Evolutionary conservation across 768 basidiomycete species (phyloP).

Genomic region (Imleria badia): DNA sequence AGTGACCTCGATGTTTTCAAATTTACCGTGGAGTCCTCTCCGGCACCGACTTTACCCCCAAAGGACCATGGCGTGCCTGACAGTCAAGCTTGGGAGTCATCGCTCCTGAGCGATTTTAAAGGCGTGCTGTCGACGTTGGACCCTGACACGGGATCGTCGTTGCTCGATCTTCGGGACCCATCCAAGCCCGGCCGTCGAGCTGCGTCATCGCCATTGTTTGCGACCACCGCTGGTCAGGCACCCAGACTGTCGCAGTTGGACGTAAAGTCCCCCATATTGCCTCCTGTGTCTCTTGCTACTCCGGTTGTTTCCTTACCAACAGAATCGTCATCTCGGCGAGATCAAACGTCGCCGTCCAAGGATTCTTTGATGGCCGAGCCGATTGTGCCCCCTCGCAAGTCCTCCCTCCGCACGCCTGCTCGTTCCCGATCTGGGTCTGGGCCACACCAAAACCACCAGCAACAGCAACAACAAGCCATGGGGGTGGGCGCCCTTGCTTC

Average conservation of each 20-base stretch:
- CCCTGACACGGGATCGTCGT: slow-evolving; percentile 45
- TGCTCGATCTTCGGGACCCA: slow-evolving; percentile 66
- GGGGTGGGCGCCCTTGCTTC: slow-evolving; percentile 22
- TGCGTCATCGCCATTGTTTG: slow-evolving; percentile 36
- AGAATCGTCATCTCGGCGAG: slow-evolving; percentile 20
- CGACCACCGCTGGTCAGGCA: slow-evolving; percentile 36
- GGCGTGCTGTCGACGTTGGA: slow-evolving; percentile 71
- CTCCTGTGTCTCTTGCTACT: slow-evolving; percentile 14
- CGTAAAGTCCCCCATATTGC: slow-evolving; percentile 20
- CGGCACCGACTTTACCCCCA: slow-evolving; percentile 38
- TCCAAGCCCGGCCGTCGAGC: slow-evolving; percentile 53
- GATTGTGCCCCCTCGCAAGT: slow-evolving; percentile 29
- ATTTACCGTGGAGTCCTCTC: slow-evolving; percentile 36
- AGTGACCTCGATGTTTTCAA: slow-evolving; percentile 61
- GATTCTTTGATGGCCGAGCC: slow-evolving; percentile 44
- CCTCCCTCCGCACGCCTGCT: slow-evolving; percentile 32
- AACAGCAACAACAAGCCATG: slow-evolving; percentile 21
- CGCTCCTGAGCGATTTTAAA: slow-evolving; percentile 69
- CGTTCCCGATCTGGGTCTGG: slow-evolving; percentile 34
- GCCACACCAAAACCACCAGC: slow-evolving; percentile 12
- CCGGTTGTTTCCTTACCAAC: slow-evolving; percentile 28
- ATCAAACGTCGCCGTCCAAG: slow-evolving; percentile 46
- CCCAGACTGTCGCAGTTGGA: slow-evolving; percentile 17
- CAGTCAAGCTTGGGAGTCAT: slow-evolving; percentile 40
- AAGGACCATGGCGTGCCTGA: slow-evolving; percentile 26